Evolutionary conservation across 2,329 filamentous ascomycete genomes (phyloP).

Genomic region (Venturia asperata): DNA sequence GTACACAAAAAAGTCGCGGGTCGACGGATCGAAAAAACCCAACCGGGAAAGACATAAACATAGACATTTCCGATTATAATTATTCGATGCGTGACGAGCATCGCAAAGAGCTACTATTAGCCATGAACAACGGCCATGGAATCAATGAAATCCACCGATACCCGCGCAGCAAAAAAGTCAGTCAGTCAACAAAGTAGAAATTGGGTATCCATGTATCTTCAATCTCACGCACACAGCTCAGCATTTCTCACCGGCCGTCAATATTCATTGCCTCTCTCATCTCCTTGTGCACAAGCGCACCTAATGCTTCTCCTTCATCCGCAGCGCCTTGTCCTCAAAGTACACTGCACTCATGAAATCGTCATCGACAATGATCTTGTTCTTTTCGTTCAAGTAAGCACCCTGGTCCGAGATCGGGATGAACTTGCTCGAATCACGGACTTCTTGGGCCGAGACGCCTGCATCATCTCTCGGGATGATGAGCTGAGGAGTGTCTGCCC

Average conservation of each 20-base stretch:
- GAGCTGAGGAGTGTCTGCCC: slow-evolving; percentile 16
- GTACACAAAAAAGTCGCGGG: no score
- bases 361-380: slow-evolving; percentile 20
- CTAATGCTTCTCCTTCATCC: slow-evolving; percentile 13
- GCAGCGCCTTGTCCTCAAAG: slow-evolving; percentile 17
- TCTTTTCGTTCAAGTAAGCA: slow-evolving; percentile 20
- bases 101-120: no score
- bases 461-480: slow-evolving; percentile 18
- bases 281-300: not conserved
- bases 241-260: not conserved
- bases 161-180: no score
- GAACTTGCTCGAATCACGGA: slow-evolving; percentile 10
- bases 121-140: no score
- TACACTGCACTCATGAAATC: slow-evolving; percentile 18
- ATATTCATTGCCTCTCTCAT: not conserved
- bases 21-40: no score
- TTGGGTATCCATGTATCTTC: slow-evolving; percentile 1
- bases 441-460: slow-evolving; percentile 19
- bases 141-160: not conserved
- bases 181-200: not conserved
- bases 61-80: not conserved
- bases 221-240: not conserved
- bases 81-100: not conserved
- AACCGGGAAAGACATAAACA: no score
- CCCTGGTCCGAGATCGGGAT: slow-evolving; percentile 19